A percentile compares a stretch with the other conserved stretches of the same genome.
Evolutionary conservation across 2,329 filamentous ascomycete genomes (phyloP).

Genomic region (Amesomyces nigricolor): DNA sequence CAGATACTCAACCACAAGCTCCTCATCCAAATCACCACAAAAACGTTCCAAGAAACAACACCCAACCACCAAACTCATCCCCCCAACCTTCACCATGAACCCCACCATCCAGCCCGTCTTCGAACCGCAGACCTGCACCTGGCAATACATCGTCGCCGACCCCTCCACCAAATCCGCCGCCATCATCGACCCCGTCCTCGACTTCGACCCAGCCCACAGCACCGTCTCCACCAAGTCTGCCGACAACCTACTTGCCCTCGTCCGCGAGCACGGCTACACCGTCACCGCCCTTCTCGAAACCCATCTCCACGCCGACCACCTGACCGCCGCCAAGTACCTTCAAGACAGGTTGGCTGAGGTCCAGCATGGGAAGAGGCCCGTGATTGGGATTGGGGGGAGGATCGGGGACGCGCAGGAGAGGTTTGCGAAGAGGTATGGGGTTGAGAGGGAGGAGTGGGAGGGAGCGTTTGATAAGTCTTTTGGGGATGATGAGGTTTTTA

Average conservation of each 20-base stretch:
- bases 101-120: slow-evolving; percentile 37
- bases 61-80: neutral
- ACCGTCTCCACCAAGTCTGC: slow-evolving; percentile 46
- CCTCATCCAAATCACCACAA: neutral
- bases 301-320: slow-evolving; percentile 55
- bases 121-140: slow-evolving; percentile 44
- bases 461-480: slow-evolving; percentile 49
- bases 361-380: slow-evolving; percentile 32
- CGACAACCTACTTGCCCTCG: slow-evolving; percentile 43
- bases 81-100: slow-evolving; percentile 20
- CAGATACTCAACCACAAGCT: neutral
- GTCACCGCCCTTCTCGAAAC: slow-evolving; percentile 55
- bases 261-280: slow-evolving; percentile 42
- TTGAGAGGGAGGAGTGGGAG: slow-evolving; percentile 38
- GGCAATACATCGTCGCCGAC: slow-evolving; percentile 57
- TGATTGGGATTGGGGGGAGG: slow-evolving; percentile 49
- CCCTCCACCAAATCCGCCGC: slow-evolving; percentile 42
- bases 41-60: neutral
- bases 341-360: slow-evolving; percentile 37
- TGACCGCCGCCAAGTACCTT: slow-evolving; percentile 55
- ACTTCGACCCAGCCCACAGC: slow-evolving; percentile 44
- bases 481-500: slow-evolving; percentile 49
- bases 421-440: slow-evolving; percentile 45
- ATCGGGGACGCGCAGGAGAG: slow-evolving; percentile 46
- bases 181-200: slow-evolving; percentile 58